Conservation (phyloP, 179 eudicot species). For the Silene coronaria region DNA sequence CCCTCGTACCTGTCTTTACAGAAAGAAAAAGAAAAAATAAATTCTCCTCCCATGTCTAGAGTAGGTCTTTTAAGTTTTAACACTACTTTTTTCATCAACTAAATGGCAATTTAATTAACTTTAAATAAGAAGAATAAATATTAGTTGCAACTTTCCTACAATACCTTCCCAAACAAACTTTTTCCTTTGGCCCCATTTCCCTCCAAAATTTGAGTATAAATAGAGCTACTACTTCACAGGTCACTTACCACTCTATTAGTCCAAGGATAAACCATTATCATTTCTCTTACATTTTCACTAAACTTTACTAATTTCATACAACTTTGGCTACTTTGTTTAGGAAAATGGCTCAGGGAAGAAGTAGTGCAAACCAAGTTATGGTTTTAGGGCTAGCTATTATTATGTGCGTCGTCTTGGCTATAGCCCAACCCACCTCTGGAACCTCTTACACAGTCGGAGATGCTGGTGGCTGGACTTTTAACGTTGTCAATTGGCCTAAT, state of each 20-base stretch:
- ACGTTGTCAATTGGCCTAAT: constrained; percentile 24
- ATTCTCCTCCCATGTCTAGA: too few species aligned
- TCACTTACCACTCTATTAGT: not conserved
- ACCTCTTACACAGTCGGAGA: constrained; percentile 31
- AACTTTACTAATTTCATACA: not conserved
- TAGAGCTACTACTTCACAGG: not conserved
- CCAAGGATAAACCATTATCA: not conserved
- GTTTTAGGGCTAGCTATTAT: constrained; percentile 7
- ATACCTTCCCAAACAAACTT: not conserved
- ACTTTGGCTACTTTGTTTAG: not conserved
- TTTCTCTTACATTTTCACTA: not conserved
- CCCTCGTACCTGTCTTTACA: too few species aligned
- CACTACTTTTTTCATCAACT: too few species aligned
- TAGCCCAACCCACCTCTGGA: constrained; percentile 18
- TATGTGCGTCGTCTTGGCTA: constrained; percentile 13
- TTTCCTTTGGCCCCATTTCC: not conserved
- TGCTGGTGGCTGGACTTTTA: constrained; percentile 33
- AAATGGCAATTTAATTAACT: too few species aligned
- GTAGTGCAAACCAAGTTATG: constrained; percentile 23
- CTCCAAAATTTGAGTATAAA: not conserved
- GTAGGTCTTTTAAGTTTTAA: too few species aligned
- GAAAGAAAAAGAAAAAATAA: too few species aligned
- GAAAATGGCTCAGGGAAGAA: constrained; percentile 33
- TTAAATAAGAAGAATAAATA: too few species aligned
- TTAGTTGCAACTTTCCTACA: not conserved